A percentile compares a stretch with the other conserved stretches of the same genome.
phyloP scores from a whole-genome alignment of 208 protist species.

The Herpetomonas samuelpessoai region DNA sequence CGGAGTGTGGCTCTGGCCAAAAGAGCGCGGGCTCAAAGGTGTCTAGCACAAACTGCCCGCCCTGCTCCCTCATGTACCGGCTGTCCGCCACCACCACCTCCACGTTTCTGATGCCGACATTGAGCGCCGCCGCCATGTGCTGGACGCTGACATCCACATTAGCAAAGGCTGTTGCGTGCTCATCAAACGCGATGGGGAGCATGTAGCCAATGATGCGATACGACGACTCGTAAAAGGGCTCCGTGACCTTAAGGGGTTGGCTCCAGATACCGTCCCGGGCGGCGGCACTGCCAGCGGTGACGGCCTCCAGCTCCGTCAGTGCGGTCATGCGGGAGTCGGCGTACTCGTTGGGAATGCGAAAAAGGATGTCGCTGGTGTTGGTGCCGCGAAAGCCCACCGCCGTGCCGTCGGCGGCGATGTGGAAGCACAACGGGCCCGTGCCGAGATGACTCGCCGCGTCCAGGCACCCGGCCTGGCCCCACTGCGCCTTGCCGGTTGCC shows the following conservation, averaged over 20 bases:
- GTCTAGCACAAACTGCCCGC: slow-evolving; percentile 43
- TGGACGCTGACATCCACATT: slow-evolving; percentile 37
- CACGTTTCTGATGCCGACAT: slow-evolving; percentile 28
- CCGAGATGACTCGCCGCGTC: slow-evolving; percentile 7
- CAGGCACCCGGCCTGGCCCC: slow-evolving; percentile 35
- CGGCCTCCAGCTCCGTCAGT: slow-evolving; percentile 13
- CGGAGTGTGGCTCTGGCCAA: slow-evolving; percentile 27
- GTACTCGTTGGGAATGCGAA: slow-evolving; percentile 2
- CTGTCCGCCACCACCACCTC: slow-evolving; percentile 45
- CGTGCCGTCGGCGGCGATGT: slow-evolving; percentile 11
- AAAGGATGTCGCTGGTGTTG: slow-evolving; percentile 10
- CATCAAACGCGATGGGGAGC: slow-evolving; percentile 29
- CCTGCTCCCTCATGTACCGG: slow-evolving; percentile 17
- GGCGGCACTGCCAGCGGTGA: slow-evolving; percentile 13
- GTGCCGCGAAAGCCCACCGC: slow-evolving; percentile 9
- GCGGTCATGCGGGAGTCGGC: slow-evolving; percentile 18
- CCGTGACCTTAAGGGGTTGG: slow-evolving; percentile 9
- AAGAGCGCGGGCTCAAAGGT: slow-evolving; percentile 29
- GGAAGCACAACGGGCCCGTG: slow-evolving; percentile 19
- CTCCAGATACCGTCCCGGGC: slow-evolving; percentile 30
- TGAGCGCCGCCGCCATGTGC: slow-evolving; percentile 24
- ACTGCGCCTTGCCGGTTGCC: slow-evolving; percentile 14
- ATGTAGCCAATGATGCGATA: slow-evolving; percentile 31
- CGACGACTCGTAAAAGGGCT: slow-evolving; percentile 15
- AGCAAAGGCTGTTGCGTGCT: slow-evolving; percentile 17